Conservation (phyloP, 305 asterid species). For the Solanum hybrid region DNA sequence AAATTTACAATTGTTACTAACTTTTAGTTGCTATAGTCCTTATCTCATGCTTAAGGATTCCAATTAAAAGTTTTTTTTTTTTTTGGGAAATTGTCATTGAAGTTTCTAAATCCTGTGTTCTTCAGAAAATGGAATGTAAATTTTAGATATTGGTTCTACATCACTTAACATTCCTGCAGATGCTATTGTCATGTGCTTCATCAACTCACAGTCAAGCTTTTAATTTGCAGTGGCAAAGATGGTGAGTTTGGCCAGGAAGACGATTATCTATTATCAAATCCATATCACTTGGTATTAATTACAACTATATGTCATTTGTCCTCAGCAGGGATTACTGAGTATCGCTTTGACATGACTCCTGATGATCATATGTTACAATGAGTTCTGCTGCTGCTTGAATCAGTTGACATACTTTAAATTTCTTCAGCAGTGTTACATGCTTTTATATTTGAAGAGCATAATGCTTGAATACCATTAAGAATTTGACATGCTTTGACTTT, state of each 20-base stretch:
- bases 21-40: neutral
- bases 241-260: slow-evolving; percentile 80
- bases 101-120: neutral
- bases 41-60: neutral
- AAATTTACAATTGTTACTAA: neutral
- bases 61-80: neutral
- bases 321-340: neutral
- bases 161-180: neutral
- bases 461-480: neutral
- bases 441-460: neutral
- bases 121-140: neutral
- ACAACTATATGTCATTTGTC: neutral
- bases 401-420: neutral
- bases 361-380: neutral
- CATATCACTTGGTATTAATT: slow-evolving; percentile 85
- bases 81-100: neutral
- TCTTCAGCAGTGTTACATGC: neutral
- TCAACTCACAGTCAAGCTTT: slow-evolving; percentile 7
- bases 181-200: neutral
- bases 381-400: neutral
- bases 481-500: neutral
- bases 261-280: slow-evolving; percentile 78
- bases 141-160: neutral
- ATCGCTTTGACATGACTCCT: neutral
- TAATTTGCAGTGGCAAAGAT: slow-evolving; percentile 80